Conservation (phyloP, 2,329 filamentous ascomycete genomes). For the Phyllosticta citrichinensis region DNA sequence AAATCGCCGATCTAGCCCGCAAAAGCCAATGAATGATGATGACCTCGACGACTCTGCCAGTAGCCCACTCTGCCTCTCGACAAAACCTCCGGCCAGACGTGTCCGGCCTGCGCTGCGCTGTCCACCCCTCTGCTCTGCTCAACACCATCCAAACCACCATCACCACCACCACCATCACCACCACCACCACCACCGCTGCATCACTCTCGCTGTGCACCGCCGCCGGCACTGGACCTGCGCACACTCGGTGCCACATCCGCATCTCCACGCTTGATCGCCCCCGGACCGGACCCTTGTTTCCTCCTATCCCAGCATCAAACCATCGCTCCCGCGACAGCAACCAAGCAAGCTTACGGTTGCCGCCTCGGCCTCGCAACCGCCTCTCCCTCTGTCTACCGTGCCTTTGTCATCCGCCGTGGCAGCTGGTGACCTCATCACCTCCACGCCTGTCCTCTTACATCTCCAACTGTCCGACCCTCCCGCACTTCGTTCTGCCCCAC, state of each 20-base stretch:
- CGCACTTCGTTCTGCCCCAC: background rate
- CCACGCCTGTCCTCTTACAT: background rate
- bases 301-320: background rate
- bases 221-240: background rate
- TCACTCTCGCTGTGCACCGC: background rate
- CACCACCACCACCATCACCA: background rate
- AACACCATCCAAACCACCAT: background rate
- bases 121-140: background rate
- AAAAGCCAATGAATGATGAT: constrained; percentile 8
- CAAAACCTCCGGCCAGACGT: background rate
- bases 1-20: constrained; percentile 6
- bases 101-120: background rate
- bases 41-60: background rate
- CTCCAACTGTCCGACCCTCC: background rate
- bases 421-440: constrained; percentile 5
- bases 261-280: constrained; percentile 1
- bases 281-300: background rate
- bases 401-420: background rate
- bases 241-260: background rate
- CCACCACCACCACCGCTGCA: background rate
- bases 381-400: background rate
- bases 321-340: background rate
- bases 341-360: background rate
- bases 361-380: background rate
- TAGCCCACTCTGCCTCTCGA: background rate